phyloP scores from a whole-genome alignment of 768 basidiomycete genomes.

The Boletus insuetus region DNA sequence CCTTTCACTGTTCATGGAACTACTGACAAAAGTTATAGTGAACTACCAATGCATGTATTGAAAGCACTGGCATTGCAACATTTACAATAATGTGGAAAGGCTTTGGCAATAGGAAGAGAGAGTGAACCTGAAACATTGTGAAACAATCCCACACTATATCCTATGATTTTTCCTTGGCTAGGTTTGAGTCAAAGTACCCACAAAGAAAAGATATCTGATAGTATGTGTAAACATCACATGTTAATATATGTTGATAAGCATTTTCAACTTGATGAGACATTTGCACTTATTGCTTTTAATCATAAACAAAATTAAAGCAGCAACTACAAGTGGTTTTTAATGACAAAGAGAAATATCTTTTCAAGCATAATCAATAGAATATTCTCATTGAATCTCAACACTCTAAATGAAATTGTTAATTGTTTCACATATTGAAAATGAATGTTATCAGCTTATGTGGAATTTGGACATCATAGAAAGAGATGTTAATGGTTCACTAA shows the following conservation, averaged over 20 bases:
- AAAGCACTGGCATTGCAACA: no score
- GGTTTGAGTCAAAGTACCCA: no score
- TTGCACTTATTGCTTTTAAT: not conserved
- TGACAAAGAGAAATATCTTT: not conserved
- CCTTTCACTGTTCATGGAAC: no score
- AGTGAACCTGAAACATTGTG: no score
- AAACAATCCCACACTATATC: not conserved
- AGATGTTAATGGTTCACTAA: no score
- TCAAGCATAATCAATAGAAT: not conserved
- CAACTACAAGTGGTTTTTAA: not conserved
- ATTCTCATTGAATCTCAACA: not conserved
- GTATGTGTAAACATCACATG: not conserved
- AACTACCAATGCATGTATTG: no score
- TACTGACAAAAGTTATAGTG: no score
- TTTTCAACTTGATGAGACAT: not conserved
- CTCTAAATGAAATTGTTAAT: not conserved
- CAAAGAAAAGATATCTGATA: not conserved
- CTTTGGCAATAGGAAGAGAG: no score
- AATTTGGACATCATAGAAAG: no score
- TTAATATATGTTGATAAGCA: not conserved
- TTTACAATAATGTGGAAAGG: no score
- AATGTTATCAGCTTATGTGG: no score
- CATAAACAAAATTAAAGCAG: not conserved
- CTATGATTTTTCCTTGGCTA: not conserved
- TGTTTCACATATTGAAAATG: no score